Evolutionary conservation across 192 early-diverging fungal species (phyloP).

Genomic region (Gonapodya sp.): DNA sequence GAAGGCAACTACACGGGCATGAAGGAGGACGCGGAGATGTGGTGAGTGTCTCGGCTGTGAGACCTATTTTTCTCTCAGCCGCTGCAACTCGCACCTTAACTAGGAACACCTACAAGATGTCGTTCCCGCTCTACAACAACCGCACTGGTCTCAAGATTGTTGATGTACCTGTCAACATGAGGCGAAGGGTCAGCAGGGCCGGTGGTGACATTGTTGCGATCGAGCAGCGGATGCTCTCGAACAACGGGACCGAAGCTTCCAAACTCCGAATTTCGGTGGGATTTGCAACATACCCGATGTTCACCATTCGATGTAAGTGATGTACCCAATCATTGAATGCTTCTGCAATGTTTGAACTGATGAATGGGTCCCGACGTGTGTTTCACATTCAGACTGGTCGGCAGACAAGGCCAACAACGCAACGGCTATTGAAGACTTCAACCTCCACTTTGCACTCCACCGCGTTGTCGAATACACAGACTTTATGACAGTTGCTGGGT

Average conservation of each 20-base stretch:
- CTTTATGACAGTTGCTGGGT: background rate
- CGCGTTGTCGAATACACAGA: background rate
- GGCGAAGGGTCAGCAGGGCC: background rate
- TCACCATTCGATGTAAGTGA: background rate
- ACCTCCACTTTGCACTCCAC: background rate
- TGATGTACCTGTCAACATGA: background rate
- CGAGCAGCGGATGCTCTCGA: background rate
- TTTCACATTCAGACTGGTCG: background rate
- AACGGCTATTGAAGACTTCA: background rate
- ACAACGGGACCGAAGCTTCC: background rate
- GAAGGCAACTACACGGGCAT: background rate
- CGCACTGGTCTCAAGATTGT: background rate
- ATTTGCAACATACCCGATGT: background rate
- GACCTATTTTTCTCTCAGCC: background rate
- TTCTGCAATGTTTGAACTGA: no score
- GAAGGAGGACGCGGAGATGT: background rate
- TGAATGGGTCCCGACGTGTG: background rate
- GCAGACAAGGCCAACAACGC: background rate
- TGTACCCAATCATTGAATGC: background rate
- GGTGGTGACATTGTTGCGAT: background rate
- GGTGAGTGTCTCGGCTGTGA: background rate
- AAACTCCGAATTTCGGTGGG: background rate
- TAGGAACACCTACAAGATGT: background rate
- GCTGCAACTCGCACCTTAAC: background rate
- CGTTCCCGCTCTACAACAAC: background rate